Conservation (phyloP, 768 basidiomycete genomes). For the Mycena floridula region DNA sequence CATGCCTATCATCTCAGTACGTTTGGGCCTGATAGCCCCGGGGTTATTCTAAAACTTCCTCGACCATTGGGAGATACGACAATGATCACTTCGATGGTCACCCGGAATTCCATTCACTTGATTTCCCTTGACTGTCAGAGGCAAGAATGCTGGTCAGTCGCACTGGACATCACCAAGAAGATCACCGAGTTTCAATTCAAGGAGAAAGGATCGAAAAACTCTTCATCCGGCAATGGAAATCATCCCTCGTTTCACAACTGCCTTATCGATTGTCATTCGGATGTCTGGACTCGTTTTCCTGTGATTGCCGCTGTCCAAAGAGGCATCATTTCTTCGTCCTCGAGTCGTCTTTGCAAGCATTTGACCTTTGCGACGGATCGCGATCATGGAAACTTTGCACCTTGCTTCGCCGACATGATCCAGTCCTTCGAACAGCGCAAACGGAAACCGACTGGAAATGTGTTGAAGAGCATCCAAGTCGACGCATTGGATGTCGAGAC, state of each 20-base stretch:
- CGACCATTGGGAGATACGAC: conserved; percentile 15
- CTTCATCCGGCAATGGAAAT: conserved; percentile 9
- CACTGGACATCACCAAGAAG: conserved; percentile 47
- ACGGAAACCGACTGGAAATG: conserved; percentile 44
- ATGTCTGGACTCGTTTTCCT: conserved; percentile 58
- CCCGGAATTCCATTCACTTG: conserved; percentile 34
- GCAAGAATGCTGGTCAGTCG: conserved; percentile 32
- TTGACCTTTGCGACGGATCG: conserved; percentile 40
- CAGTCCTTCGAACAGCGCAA: conserved; percentile 40
- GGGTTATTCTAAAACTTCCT: conserved; percentile 31
- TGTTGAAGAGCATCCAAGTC: conserved; percentile 32
- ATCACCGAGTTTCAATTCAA: conserved; percentile 52
- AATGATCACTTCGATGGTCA: conserved; percentile 39
- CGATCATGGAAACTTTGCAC: conserved; percentile 25
- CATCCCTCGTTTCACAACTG: conserved; percentile 35
- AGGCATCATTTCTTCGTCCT: conserved; percentile 31
- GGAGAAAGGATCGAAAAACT: conserved; percentile 24
- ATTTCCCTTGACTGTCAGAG: conserved; percentile 28
- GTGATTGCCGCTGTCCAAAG: conserved; percentile 47
- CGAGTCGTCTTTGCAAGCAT: conserved; percentile 23
- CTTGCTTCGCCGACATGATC: conserved; percentile 42
- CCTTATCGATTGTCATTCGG: conserved; percentile 47
- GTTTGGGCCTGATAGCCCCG: conserved; percentile 46
- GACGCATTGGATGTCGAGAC: conserved; percentile 21
- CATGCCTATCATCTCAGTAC: conserved; percentile 50